These are phyloP conservation scores for Fusarium sp. DNA, from an alignment of 2,329 filamentous ascomycete genomes.

Conservation along the genomic window DNA sequence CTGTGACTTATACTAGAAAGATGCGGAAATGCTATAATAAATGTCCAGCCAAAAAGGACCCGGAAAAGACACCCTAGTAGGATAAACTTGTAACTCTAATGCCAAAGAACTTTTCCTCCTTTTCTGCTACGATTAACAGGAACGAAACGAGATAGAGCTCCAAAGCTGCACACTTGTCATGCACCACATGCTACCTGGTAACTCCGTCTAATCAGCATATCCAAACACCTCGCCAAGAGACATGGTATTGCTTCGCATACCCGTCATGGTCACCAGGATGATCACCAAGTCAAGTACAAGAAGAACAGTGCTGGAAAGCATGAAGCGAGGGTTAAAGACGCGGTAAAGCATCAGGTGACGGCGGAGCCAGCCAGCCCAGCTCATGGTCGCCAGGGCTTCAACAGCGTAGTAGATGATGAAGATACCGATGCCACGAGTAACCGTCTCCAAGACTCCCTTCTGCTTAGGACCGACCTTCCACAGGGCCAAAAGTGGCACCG, in stretches of 20 bases:
- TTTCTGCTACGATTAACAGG: background rate
- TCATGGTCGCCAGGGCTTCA: constrained; percentile 85
- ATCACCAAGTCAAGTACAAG: constrained; percentile 82
- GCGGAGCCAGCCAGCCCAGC: constrained; percentile 88
- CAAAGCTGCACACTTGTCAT: constrained; percentile 25
- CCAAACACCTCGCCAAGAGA: constrained; percentile 92
- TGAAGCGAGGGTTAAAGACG: constrained; percentile 91
- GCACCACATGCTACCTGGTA: constrained; percentile 15
- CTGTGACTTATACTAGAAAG: constrained; percentile 25
- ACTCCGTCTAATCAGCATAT: constrained; percentile 66
- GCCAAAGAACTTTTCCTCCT: constrained; percentile 2
- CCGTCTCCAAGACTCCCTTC: constrained; percentile 74
- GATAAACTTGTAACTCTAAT: constrained; percentile 15
- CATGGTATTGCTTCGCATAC: constrained; percentile 79
- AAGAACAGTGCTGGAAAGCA: constrained; percentile 80
- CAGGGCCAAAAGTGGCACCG: constrained; percentile 83
- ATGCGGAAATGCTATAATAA: constrained; percentile 29
- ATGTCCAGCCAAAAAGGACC: constrained; percentile 17
- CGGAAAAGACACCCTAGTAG: constrained; percentile 14
- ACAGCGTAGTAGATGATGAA: constrained; percentile 87
- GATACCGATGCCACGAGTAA: constrained; percentile 77
- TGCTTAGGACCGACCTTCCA: constrained; percentile 91
- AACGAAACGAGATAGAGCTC: background rate
- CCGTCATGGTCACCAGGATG: constrained; percentile 77
- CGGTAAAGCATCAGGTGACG: constrained; percentile 97